These are phyloP conservation scores for Podila clonocystis DNA, from an alignment of 192 early-diverging fungal species.

Conservation along the genomic window DNA sequence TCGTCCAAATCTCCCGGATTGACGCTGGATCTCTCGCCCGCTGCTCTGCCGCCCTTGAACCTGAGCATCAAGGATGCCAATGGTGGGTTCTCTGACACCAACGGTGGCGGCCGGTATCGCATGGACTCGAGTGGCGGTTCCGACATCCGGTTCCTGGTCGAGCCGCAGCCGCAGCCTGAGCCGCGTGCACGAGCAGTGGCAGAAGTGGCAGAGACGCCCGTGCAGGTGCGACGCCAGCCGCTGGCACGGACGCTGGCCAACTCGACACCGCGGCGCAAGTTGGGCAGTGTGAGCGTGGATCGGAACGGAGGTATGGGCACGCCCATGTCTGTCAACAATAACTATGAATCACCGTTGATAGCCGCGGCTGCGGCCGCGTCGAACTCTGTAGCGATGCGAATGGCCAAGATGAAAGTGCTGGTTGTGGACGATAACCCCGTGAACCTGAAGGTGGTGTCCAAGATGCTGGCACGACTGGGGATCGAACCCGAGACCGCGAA, in stretches of 20 bases:
- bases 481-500: constrained; percentile 38
- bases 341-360: constrained; percentile 21
- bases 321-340: neutral
- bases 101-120: neutral
- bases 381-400: constrained; percentile 16
- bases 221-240: neutral
- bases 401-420: constrained; percentile 42
- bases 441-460: constrained; percentile 51
- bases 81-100: neutral
- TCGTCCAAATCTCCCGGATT: neutral
- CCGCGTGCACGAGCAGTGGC: constrained; percentile 7
- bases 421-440: constrained; percentile 62
- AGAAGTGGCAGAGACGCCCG: constrained; percentile 4
- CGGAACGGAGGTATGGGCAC: neutral
- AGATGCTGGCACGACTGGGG: constrained; percentile 47
- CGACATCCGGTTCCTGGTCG: constrained; percentile 15
- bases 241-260: neutral
- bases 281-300: too few species aligned
- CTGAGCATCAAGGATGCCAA: neutral
- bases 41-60: neutral
- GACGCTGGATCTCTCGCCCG: neutral
- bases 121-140: constrained; percentile 11
- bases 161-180: constrained; percentile 22
- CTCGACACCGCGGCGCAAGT: constrained; percentile 3
- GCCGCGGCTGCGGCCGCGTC: constrained; percentile 36